phyloP scores from a whole-genome alignment of 495 filamentous ascomycete species.

The Aspergillus ellipticus region DNA sequence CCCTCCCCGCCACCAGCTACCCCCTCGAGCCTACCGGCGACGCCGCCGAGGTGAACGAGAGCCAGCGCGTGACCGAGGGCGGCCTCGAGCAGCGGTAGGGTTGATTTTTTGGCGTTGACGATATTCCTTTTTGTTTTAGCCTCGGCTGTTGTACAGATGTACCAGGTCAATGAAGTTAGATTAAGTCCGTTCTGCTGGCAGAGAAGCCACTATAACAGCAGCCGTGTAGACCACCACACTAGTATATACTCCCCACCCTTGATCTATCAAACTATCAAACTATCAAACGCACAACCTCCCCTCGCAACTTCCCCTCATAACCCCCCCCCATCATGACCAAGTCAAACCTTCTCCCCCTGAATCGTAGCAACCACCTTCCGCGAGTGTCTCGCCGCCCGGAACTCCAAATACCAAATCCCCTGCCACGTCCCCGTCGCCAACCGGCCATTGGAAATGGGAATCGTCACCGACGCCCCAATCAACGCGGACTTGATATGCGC shows the following conservation, averaged over 20 bases:
- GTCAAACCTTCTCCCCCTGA: slow-evolving; percentile 78
- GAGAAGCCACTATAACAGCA: too few species aligned
- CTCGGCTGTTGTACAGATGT: slow-evolving; percentile 23
- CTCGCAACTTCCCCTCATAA: too few species aligned
- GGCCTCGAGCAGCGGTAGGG: slow-evolving; percentile 50
- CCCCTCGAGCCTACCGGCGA: slow-evolving; percentile 57
- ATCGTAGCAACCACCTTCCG: slow-evolving; percentile 88
- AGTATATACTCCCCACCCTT: too few species aligned
- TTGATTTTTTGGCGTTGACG: slow-evolving; percentile 43
- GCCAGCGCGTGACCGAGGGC: slow-evolving; percentile 51
- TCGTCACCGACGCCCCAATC: slow-evolving; percentile 80
- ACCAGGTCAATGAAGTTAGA: slow-evolving; percentile 20
- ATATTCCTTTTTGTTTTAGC: slow-evolving; percentile 18
- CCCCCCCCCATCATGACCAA: slow-evolving; percentile 5
- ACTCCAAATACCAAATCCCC: slow-evolving; percentile 95
- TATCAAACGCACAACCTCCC: too few species aligned
- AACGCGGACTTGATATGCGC: slow-evolving; percentile 91
- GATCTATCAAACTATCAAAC: too few species aligned
- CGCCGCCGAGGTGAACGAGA: slow-evolving; percentile 51
- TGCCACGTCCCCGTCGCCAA: slow-evolving; percentile 69
- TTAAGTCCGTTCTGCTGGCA: too few species aligned
- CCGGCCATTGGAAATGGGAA: slow-evolving; percentile 84
- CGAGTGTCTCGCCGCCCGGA: slow-evolving; percentile 69
- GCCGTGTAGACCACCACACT: too few species aligned
- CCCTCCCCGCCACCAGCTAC: slow-evolving; percentile 72